Evolutionary conservation across 345 rosid species (phyloP), one percentile per base, ranked within the genome.

Genomic region (Populus simonii): DNA sequence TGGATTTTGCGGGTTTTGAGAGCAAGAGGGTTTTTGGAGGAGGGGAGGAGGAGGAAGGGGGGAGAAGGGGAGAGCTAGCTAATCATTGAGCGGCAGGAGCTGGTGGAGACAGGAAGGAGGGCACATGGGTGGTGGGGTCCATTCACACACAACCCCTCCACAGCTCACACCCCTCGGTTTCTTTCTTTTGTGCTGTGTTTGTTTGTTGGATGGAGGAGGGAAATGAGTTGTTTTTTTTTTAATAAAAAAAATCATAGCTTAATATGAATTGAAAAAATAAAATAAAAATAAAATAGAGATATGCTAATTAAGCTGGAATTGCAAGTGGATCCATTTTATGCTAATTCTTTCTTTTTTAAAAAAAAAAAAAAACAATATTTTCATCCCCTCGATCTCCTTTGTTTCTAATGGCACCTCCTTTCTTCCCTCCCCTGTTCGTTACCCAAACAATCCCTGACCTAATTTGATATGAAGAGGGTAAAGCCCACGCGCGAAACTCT

Each of bases 71-170:
- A 41, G 15, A 10, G 45, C 45, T 10, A 73, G 88, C 91, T 90
- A 89, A 93, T 93, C 83, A 93, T 96, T 93, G 96, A 92, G 96
- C 81, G 92, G 98, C 89, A 92, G 92, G 88, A 89, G 96, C 97
- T 88, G 98, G 99, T 93, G 98, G 97, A 93, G 97, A 96, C 98
- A 89, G 92, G 96, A 85, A 78, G 92, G 89, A 90, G 88, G 87
- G 92, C 98, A 96, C 97, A 96, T 96, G 97, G 94, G 96, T 82
- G 89, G 92, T 91, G 96, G 99, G 93, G 23, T 87, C 97, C 88
- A 31, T 20, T 31, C 39, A 49, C 63, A 69, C 49, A 49, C 41
- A 73, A 17, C 31, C 38, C 74, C 77, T 79, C 3, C 39, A 38
- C 77, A 75, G 39, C 76, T 62, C 74, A 74, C 49, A 35, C 66